Evolutionary conservation across 495 filamentous ascomycete genomes (phyloP), one percentile per base, ranked within the genome.

Genomic region (Xylaria flabelliformis): DNA sequence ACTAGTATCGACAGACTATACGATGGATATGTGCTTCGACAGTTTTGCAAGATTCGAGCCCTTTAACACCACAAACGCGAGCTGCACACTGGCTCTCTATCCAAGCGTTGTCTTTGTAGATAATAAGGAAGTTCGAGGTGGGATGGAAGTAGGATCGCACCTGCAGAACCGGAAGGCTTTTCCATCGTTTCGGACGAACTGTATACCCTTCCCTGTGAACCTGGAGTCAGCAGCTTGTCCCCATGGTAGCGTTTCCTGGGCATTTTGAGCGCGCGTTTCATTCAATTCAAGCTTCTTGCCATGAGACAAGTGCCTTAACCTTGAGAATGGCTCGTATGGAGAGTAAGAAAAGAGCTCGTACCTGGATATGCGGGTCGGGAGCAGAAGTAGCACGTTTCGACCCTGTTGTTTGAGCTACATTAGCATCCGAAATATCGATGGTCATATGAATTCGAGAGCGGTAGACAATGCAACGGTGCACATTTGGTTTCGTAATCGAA

Each of bases 331-430:
- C 21, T 21, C 2, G 13, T 73, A 70, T 63, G 73, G 69, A 71
- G 71, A 74, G 74, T 50, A 75, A 50, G 32, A 29, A 36, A 36
- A 36, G 19, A 39, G 34, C 36, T 75, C 82, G 74, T 95, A 78
- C 89, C 88, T 50, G 95, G 94, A 84, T 96, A 97, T 81, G 90
- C 88, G 42, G 94, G 94, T 77, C 85, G 85, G 71, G 91, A 93
- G 85, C 95, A 98, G 85, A 97, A 97, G 79, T 94, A 93, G 80
- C 94, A 97, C 66, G 91, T 93, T 82, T 97, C 94, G 80, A 97
- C 77, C 67, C 77, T 79, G 64, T 36, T 51, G 59, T 7, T 32
- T 3, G 8, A 74, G 32, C 72, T 67, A 71, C 72, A 63, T 79
- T 44, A 80, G 74, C 50, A 53, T 13, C 53, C 12, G 26, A 48